Evolutionary conservation across 768 basidiomycete genomes (phyloP).

Genomic region (Boletus rubescentipes): DNA sequence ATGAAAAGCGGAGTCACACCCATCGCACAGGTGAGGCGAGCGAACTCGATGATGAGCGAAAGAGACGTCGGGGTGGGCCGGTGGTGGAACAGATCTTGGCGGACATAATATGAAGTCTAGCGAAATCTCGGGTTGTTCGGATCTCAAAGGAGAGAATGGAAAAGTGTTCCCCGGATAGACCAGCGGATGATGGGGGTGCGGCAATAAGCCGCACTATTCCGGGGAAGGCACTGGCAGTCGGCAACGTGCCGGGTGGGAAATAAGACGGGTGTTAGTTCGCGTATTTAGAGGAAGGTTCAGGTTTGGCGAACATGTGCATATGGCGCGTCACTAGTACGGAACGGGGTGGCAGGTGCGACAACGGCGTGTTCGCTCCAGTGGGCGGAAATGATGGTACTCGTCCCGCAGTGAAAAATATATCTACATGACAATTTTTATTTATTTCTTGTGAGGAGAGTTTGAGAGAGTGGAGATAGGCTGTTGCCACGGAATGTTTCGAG

Average conservation of each 20-base stretch:
- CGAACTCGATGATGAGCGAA: conserved; percentile 1
- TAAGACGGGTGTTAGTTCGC: conserved; percentile 11
- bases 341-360: conserved; percentile 12
- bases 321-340: conserved; percentile 10
- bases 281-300: neutral
- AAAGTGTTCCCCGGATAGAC: conserved; percentile 10
- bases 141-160: conserved; percentile 11
- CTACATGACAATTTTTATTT: too few relatives aligned
- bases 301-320: conserved; percentile 19
- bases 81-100: conserved; percentile 3
- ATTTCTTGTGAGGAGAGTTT: neutral
- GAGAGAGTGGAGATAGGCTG: neutral
- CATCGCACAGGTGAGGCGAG: neutral
- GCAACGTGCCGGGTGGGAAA: conserved; percentile 15
- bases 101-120: conserved; percentile 8
- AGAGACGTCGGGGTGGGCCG: neutral
- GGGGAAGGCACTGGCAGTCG: conserved; percentile 1
- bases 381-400: conserved; percentile 18
- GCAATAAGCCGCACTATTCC: conserved; percentile 11
- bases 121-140: conserved; percentile 3
- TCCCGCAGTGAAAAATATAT: neutral
- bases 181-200: neutral
- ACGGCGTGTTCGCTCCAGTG: conserved; percentile 5
- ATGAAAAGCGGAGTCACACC: neutral
- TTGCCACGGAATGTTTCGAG: conserved; percentile 12